A percentile compares a stretch with the other conserved stretches of the same genome.
phyloP scores from a whole-genome alignment of 2,329 filamentous ascomycete genomes.

The Aspergillus cejpii region DNA sequence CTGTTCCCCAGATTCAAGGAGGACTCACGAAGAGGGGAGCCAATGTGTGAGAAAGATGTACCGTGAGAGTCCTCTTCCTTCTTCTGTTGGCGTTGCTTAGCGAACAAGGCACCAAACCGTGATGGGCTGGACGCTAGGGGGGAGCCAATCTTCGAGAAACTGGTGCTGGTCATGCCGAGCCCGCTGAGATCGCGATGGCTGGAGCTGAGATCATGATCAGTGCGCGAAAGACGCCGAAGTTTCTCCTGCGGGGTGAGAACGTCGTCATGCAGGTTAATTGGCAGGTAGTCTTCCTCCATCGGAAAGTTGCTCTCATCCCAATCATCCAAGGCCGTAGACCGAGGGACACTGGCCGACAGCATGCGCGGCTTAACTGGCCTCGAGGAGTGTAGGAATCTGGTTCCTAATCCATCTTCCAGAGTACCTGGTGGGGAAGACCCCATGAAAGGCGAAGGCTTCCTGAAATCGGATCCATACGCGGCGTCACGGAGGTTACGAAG shows the following conservation, averaged over 20 bases:
- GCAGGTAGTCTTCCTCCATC: constrained; percentile 85
- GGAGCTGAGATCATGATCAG: constrained; percentile 47
- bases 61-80: constrained; percentile 43
- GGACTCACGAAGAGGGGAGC: constrained; percentile 60
- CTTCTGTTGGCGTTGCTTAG: constrained; percentile 47
- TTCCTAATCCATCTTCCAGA: constrained; percentile 61
- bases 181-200: constrained; percentile 46
- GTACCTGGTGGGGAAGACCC: constrained; percentile 56
- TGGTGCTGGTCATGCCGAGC: constrained; percentile 45
- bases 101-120: constrained; percentile 55
- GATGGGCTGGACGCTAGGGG: constrained; percentile 56
- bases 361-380: constrained; percentile 54
- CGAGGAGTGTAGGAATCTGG: constrained; percentile 58
- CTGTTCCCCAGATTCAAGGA: constrained; percentile 47
- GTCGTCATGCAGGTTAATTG: constrained; percentile 59
- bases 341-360: constrained; percentile 56
- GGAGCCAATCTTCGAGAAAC: constrained; percentile 48
- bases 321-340: constrained; percentile 47
- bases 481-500: constrained; percentile 57
- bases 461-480: constrained; percentile 66
- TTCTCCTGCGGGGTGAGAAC: constrained; percentile 57
- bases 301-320: constrained; percentile 60
- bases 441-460: constrained; percentile 47
- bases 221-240: constrained; percentile 53
- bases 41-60: constrained; percentile 54